Evolutionary conservation across 1,139 yeast species (phyloP).

Genomic region (Candida sojae): DNA sequence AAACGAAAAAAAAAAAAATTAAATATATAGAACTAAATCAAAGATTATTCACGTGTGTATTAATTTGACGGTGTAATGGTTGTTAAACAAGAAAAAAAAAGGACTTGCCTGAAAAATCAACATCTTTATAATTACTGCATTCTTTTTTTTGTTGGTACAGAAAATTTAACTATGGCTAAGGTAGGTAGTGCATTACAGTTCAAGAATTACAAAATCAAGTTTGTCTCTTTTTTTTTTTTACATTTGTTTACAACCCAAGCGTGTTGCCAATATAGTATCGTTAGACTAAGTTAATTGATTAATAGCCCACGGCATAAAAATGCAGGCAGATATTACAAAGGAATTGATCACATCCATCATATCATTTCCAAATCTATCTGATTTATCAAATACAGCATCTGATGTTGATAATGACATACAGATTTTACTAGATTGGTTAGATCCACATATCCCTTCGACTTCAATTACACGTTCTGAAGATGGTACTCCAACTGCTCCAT

Average conservation of each 20-base stretch:
- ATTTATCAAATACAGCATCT: slow-evolving; percentile 20
- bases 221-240: neutral
- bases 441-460: slow-evolving; percentile 28
- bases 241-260: neutral
- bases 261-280: too few relatives aligned
- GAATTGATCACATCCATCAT: slow-evolving; percentile 14
- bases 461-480: neutral
- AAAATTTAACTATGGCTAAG: too few relatives aligned
- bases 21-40: neutral
- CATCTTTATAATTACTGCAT: too few relatives aligned
- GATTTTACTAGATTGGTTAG: slow-evolving; percentile 40
- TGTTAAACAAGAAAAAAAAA: too few relatives aligned
- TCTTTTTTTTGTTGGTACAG: too few relatives aligned
- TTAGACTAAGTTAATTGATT: too few relatives aligned
- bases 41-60: too few relatives aligned
- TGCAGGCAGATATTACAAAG: slow-evolving; percentile 5
- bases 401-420: slow-evolving; percentile 47
- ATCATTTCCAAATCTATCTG: slow-evolving; percentile 23
- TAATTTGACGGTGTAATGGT: too few relatives aligned
- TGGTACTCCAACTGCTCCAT: slow-evolving; percentile 6
- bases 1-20: neutral
- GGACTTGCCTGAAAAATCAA: too few relatives aligned
- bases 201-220: slow-evolving; percentile 4
- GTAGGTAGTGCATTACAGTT: too few relatives aligned
- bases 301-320: neutral